These are phyloP conservation scores for bread wheat (Triticum aestivum) DNA, from an alignment of 176 grass and related monocot species.

Conservation along the genomic window DNA sequence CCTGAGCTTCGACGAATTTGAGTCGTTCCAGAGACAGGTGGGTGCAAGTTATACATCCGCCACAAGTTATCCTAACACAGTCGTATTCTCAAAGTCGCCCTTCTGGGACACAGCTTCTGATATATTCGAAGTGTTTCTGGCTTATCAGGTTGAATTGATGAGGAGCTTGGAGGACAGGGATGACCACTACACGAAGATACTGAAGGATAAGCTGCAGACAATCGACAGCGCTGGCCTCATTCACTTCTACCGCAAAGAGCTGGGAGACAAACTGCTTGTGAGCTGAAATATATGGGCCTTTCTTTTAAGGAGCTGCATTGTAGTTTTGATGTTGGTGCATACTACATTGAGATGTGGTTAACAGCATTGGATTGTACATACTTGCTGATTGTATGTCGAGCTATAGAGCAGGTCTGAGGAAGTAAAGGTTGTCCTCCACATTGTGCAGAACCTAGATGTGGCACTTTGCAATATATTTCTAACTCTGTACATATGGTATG, in stretches of 20 bases:
- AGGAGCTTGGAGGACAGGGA: constrained; percentile 80
- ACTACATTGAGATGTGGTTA: not conserved
- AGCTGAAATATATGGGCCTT: constrained; percentile 1
- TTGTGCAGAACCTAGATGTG: not conserved
- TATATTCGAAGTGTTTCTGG: not conserved
- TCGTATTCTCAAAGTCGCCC: not conserved
- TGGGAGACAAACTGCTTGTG: constrained; percentile 65
- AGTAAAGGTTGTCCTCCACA: not conserved
- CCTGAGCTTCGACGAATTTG: constrained; percentile 92
- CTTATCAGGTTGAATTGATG: constrained; percentile 72
- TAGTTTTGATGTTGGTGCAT: not conserved
- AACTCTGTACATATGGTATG: not conserved
- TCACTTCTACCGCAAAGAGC: constrained; percentile 85
- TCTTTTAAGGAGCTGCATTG: not conserved
- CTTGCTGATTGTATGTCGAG: not conserved
- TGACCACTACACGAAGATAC: constrained; percentile 65
- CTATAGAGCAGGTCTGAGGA: not conserved
- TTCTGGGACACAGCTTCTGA: not conserved
- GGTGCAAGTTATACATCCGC: not conserved
- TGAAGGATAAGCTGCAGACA: constrained; percentile 81
- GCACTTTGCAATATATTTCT: not conserved
- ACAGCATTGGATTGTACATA: constrained; percentile 33
- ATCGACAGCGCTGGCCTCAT: constrained; percentile 73
- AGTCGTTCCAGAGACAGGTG: constrained; percentile 88
- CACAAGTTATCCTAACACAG: not conserved